A percentile compares a stretch with the other conserved stretches of the same genome.
phyloP scores from a whole-genome alignment of 257 asterid species.

The Gentiana straminea region DNA sequence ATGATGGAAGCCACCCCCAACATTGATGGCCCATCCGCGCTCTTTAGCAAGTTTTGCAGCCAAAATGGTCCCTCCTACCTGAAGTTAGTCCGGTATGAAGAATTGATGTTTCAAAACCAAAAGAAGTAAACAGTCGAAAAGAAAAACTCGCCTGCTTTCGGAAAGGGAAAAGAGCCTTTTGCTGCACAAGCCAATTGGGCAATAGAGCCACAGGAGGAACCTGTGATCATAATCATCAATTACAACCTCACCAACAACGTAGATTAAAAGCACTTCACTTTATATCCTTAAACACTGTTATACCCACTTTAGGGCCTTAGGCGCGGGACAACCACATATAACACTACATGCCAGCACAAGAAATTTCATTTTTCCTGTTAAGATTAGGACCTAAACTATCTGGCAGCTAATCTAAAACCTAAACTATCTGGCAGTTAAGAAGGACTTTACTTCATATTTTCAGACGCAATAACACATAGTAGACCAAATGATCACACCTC shows the following conservation, averaged over 20 bases:
- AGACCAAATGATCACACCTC: no score
- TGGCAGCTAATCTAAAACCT: no score
- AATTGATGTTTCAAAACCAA: conserved; percentile 32
- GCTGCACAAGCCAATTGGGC: conserved; percentile 73
- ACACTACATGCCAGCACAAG: no score
- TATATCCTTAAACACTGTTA: no score
- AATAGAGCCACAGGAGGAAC: conserved; percentile 78
- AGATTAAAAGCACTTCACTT: no score
- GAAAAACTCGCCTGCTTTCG: conserved; percentile 63
- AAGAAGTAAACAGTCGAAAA: conserved; percentile 5
- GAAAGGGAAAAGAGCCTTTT: conserved; percentile 70
- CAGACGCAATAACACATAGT: no score
- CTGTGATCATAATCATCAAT: conserved; percentile 26
- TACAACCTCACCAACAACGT: neutral
- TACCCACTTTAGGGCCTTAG: no score
- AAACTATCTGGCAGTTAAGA: no score
- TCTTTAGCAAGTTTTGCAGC: conserved; percentile 95
- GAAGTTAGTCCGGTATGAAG: conserved; percentile 8
- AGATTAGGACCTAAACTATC: no score
- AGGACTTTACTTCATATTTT: no score
- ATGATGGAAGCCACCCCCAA: conserved; percentile 98
- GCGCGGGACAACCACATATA: no score
- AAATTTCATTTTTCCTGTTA: no score
- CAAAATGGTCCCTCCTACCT: conserved; percentile 96
- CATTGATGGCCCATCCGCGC: conserved; percentile 94